phyloP scores from a whole-genome alignment of 2,329 filamentous ascomycete genomes.

The Pochonia chlamydosporia region DNA sequence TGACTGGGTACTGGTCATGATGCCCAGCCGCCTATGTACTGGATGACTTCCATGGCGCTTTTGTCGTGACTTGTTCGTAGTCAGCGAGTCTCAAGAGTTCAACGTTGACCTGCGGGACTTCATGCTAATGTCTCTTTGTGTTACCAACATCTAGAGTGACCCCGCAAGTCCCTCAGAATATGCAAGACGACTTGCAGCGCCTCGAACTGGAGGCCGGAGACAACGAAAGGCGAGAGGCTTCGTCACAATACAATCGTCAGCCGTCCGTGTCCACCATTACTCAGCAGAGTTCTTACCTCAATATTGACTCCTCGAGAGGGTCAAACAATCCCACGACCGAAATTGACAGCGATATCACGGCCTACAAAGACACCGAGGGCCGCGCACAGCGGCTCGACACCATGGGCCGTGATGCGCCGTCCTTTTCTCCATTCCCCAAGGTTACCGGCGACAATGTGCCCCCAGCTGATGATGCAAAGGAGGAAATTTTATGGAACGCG shows the following conservation, averaged over 20 bases:
- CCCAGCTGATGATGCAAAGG: slow-evolving; percentile 89
- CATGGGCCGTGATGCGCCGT: slow-evolving; percentile 56
- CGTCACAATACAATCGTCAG: slow-evolving; percentile 34
- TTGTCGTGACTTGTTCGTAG: slow-evolving; percentile 17
- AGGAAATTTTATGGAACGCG: slow-evolving; percentile 80
- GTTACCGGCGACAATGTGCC: slow-evolving; percentile 84
- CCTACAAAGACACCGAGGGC: slow-evolving; percentile 32
- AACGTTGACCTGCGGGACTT: slow-evolving; percentile 21
- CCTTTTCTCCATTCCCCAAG: slow-evolving; percentile 88
- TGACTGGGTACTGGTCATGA: neutral
- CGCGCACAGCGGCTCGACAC: slow-evolving; percentile 31
- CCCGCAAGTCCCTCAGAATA: slow-evolving; percentile 93
- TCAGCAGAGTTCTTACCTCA: slow-evolving; percentile 14
- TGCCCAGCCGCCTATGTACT: neutral
- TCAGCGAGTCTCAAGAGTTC: neutral
- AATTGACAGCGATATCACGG: slow-evolving; percentile 30
- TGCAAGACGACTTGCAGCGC: slow-evolving; percentile 88
- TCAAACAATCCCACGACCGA: slow-evolving; percentile 21
- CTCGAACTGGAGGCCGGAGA: slow-evolving; percentile 74
- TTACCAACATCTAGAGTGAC: slow-evolving; percentile 61
- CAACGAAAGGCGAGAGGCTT: slow-evolving; percentile 28
- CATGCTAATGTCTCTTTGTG: slow-evolving; percentile 28
- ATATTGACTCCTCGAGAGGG: slow-evolving; percentile 2
- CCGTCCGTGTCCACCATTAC: slow-evolving; percentile 37
- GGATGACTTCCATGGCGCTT: neutral